Percentiles rank a stretch among this genome's conserved stretches.
phyloP scores from a whole-genome alignment of 2,329 filamentous ascomycete genomes.

The Metarhizium anisopliae region DNA sequence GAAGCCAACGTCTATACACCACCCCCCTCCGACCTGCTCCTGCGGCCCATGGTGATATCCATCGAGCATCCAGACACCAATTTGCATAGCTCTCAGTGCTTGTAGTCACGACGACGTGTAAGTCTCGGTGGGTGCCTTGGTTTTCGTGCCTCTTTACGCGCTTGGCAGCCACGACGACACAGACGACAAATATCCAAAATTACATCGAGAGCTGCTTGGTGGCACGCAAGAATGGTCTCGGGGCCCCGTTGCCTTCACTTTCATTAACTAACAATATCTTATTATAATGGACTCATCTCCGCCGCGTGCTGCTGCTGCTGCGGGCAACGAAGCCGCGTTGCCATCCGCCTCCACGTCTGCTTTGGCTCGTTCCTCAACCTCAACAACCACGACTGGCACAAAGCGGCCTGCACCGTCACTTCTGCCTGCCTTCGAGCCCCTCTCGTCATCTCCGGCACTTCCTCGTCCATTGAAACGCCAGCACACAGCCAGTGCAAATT shows the following conservation, averaged over 20 bases:
- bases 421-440: slow-evolving; percentile 69
- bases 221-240: not conserved
- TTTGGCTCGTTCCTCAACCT: not conserved
- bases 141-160: slow-evolving; percentile 3
- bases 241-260: not conserved
- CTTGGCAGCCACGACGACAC: slow-evolving; percentile 7
- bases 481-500: slow-evolving; percentile 36
- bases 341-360: slow-evolving; percentile 13
- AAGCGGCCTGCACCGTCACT: slow-evolving; percentile 59
- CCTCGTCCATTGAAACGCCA: slow-evolving; percentile 63
- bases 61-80: not conserved
- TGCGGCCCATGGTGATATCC: not conserved
- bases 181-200: slow-evolving; percentile 4
- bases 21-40: not conserved
- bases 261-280: not conserved
- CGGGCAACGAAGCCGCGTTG: slow-evolving; percentile 21
- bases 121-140: not conserved
- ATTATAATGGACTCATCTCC: slow-evolving; percentile 33
- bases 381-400: slow-evolving; percentile 29
- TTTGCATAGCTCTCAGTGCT: too few species aligned
- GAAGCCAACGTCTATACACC: not conserved
- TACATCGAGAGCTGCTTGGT: not conserved
- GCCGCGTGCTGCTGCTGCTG: slow-evolving; percentile 5
- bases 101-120: not conserved
- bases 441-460: slow-evolving; percentile 68